These are phyloP conservation scores for Phaeophleospora eucalypticola DNA, from an alignment of 2,329 filamentous ascomycete species.

Conservation along the genomic window DNA sequence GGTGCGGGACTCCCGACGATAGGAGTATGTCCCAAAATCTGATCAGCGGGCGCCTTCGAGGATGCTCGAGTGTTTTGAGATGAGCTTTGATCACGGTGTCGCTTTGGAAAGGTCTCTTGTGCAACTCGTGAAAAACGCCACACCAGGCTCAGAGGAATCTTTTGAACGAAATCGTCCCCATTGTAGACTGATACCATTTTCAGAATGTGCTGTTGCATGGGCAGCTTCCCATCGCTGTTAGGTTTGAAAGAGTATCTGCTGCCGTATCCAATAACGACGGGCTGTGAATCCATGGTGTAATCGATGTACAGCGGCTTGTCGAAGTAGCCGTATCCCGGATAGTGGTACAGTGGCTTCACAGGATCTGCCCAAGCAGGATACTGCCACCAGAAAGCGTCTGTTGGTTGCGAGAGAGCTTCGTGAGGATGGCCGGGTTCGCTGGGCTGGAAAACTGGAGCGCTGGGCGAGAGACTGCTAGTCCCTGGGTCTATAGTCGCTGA, in stretches of 20 bases:
- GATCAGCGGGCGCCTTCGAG: neutral
- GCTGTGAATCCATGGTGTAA: slow-evolving; percentile 2
- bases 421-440: slow-evolving; percentile 3
- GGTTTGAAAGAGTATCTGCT: neutral
- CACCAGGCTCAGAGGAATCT: slow-evolving; percentile 9
- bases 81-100: neutral
- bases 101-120: slow-evolving; percentile 3
- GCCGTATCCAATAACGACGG: slow-evolving; percentile 8
- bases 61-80: neutral
- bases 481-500: neutral
- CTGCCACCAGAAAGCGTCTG: slow-evolving; percentile 16
- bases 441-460: neutral
- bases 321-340: slow-evolving; percentile 7
- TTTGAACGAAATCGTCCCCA: slow-evolving; percentile 9
- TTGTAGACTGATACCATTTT: slow-evolving; percentile 12
- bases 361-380: slow-evolving; percentile 10
- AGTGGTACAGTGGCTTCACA: slow-evolving; percentile 8
- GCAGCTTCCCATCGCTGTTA: neutral
- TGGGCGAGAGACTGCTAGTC: neutral
- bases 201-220: neutral
- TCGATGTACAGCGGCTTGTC: slow-evolving; percentile 8
- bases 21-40: too few relatives aligned
- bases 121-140: slow-evolving; percentile 12
- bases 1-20: neutral
- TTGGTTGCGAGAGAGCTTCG: slow-evolving; percentile 1